These are phyloP conservation scores for Elaeagnus macrophylla DNA, from an alignment of 306 rosid genomes.

Conservation along the genomic window DNA sequence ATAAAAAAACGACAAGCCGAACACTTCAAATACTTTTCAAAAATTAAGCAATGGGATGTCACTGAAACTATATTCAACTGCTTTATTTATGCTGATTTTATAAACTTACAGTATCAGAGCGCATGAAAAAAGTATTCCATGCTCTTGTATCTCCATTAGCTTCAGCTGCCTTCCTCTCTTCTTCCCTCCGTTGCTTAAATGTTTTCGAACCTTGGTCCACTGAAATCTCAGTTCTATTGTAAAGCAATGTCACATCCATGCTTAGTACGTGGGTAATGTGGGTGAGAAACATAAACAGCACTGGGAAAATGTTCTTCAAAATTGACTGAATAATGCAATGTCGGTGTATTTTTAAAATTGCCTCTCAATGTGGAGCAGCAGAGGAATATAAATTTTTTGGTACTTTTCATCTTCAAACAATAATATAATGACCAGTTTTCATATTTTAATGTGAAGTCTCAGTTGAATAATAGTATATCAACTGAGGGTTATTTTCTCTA, in stretches of 20 bases:
- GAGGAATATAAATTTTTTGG: too few species aligned
- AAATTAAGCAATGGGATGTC: conserved; percentile 3
- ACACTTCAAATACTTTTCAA: conserved; percentile 1
- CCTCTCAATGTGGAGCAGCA: too few species aligned
- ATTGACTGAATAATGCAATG: not conserved
- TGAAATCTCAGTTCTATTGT: conserved; percentile 37
- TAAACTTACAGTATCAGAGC: conserved; percentile 73
- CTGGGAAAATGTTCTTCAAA: not conserved
- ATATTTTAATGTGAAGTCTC: too few species aligned
- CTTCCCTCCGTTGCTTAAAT: conserved; percentile 63
- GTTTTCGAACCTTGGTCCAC: conserved; percentile 44
- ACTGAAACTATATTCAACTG: conserved; percentile 16
- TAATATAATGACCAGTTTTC: too few species aligned
- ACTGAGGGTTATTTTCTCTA: too few species aligned
- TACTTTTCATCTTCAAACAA: too few species aligned
- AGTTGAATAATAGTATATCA: too few species aligned
- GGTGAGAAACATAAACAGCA: conserved; percentile 4
- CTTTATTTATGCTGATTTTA: not conserved
- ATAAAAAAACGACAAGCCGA: not conserved
- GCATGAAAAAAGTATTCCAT: conserved; percentile 93
- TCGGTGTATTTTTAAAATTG: too few species aligned
- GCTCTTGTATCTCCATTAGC: conserved; percentile 87
- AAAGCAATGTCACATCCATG: conserved; percentile 20
- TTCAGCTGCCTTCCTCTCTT: conserved; percentile 70
- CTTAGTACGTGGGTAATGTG: conserved; percentile 1